These are phyloP conservation scores for Anethum foeniculum DNA, from an alignment of 140 eudicot genomes.

Conservation along the genomic window DNA sequence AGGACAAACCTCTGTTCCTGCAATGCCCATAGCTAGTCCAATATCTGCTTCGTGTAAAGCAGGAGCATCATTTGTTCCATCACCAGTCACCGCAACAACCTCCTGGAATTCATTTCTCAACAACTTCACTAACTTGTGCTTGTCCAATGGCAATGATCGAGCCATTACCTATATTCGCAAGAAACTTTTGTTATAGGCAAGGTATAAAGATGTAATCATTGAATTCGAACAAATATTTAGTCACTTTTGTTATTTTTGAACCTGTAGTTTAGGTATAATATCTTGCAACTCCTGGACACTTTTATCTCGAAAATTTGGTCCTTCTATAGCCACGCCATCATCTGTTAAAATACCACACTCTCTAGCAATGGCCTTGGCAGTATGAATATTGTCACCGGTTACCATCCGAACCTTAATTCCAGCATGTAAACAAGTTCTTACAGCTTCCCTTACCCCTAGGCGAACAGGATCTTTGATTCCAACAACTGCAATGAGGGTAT, in stretches of 20 bases:
- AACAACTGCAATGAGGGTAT: slow-evolving; percentile 67
- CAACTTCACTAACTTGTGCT: slow-evolving; percentile 60
- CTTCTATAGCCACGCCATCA: slow-evolving; percentile 81
- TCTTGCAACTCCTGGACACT: slow-evolving; percentile 49
- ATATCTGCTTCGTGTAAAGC: slow-evolving; percentile 94
- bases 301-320: slow-evolving; percentile 57
- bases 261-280: slow-evolving; percentile 69
- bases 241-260: background rate
- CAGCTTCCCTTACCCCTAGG: slow-evolving; percentile 86
- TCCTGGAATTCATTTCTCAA: slow-evolving; percentile 53
- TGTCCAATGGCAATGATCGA: slow-evolving; percentile 74
- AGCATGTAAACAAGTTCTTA: slow-evolving; percentile 67
- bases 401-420: slow-evolving; percentile 83
- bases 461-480: slow-evolving; percentile 98
- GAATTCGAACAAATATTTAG: background rate
- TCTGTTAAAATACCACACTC: slow-evolving; percentile 83
- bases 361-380: slow-evolving; percentile 87
- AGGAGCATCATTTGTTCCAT: slow-evolving; percentile 95
- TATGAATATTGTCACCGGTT: slow-evolving; percentile 80
- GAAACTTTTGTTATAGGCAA: background rate
- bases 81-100: slow-evolving; percentile 93
- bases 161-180: slow-evolving; percentile 60
- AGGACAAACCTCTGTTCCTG: slow-evolving; percentile 81
- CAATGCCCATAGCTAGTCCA: slow-evolving; percentile 93
- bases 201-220: background rate